Percentiles rank a stretch among this genome's conserved stretches.
Conservation (phyloP, 257 asterid species). For the Solanum sejunctum region DNA sequence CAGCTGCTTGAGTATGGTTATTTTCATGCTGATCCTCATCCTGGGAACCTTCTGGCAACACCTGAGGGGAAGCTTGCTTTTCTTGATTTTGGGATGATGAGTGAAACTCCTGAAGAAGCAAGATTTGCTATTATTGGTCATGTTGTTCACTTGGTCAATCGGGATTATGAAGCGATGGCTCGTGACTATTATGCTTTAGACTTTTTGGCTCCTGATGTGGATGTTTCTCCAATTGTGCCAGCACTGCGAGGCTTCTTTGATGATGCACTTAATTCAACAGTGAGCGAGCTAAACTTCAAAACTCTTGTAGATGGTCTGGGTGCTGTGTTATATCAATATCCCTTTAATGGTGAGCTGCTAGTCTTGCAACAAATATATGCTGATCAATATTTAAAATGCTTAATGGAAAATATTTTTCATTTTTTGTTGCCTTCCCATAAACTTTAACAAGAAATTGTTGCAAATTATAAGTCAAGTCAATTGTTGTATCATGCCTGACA, state of each 20-base stretch:
- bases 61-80: constrained; percentile 98
- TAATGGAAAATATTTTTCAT: neutral
- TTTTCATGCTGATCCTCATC: constrained; percentile 99
- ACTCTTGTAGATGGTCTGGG: constrained; percentile 95
- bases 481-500: constrained; percentile 4
- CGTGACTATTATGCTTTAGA: constrained; percentile 95
- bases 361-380: neutral
- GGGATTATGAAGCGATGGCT: constrained; percentile 99
- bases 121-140: constrained; percentile 96
- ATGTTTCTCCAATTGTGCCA: constrained; percentile 92
- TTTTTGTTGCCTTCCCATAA: neutral
- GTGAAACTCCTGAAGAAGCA: constrained; percentile 98
- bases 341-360: constrained; percentile 69
- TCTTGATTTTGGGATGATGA: constrained; percentile 99
- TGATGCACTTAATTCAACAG: constrained; percentile 81
- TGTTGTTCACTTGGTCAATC: constrained; percentile 97
- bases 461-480: neutral
- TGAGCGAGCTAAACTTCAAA: constrained; percentile 92
- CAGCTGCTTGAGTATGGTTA: constrained; percentile 98
- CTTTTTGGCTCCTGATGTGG: constrained; percentile 83
- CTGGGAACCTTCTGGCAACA: constrained; percentile 94
- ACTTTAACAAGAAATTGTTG: neutral
- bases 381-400: neutral
- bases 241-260: constrained; percentile 82
- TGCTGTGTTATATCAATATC: constrained; percentile 80